Conservation (phyloP, 2,329 filamentous ascomycete genomes). For the Hypoxylon sp. region DNA sequence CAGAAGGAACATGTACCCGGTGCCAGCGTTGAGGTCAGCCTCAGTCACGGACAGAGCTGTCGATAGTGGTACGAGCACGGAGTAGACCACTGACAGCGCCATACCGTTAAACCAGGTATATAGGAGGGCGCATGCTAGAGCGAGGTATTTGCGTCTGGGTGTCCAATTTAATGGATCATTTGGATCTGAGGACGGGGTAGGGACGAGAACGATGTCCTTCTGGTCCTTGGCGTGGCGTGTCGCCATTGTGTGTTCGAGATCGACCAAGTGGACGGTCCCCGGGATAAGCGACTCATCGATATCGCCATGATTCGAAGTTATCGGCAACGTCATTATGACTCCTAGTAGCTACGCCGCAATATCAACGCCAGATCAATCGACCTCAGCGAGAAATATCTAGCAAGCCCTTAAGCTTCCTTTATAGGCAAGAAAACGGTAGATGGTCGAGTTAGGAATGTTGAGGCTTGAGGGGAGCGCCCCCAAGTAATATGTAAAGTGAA, state of each 20-base stretch:
- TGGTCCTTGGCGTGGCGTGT: conserved; percentile 54
- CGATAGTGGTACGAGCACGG: conserved; percentile 52
- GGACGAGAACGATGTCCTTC: conserved; percentile 65
- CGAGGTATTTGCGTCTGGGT: conserved; percentile 51
- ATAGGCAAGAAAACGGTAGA: background rate
- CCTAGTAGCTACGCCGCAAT: background rate
- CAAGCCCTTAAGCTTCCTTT: background rate
- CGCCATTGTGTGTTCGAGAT: conserved; percentile 55
- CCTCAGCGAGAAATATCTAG: background rate
- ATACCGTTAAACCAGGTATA: conserved; percentile 60
- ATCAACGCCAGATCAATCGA: conserved; percentile 1
- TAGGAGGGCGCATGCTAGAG: conserved; percentile 51
- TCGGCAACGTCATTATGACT: conserved; percentile 26
- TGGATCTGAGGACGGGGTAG: conserved; percentile 64
- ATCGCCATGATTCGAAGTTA: conserved; percentile 32
- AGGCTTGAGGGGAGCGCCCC: conserved; percentile 5
- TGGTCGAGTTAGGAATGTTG: conserved; percentile 8
- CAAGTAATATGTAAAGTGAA: conserved; percentile 9
- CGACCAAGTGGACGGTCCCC: conserved; percentile 60
- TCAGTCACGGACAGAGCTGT: conserved; percentile 47
- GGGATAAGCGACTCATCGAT: conserved; percentile 55
- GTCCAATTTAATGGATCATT: conserved; percentile 69
- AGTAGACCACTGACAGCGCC: conserved; percentile 54
- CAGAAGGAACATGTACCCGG: conserved; percentile 58
- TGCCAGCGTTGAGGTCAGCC: conserved; percentile 52